Conservation (phyloP, 441 rosid species). For the Eugenia klotzschiana region DNA sequence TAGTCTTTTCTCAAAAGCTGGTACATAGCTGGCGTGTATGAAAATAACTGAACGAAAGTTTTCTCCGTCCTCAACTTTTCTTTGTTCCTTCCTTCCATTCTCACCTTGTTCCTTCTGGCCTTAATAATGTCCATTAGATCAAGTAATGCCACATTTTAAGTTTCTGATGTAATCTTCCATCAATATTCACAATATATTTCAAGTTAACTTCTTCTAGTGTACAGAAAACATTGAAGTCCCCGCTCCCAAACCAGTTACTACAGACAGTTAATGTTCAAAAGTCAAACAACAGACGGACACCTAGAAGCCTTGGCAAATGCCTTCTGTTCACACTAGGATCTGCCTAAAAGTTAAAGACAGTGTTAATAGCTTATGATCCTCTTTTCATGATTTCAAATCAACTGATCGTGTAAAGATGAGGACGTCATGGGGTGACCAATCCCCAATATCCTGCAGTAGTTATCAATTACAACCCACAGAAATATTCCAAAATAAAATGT, state of each 20-base stretch:
- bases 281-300: not conserved
- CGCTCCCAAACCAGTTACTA: not conserved
- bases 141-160: not conserved
- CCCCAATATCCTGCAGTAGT: not conserved
- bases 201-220: not conserved
- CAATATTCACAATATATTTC: not conserved
- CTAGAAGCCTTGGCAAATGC: not conserved
- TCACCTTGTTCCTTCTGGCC: not conserved
- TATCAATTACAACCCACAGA: not conserved
- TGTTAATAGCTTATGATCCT: not conserved
- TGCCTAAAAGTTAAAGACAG: not conserved
- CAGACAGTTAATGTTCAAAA: not conserved
- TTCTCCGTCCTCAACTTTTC: not conserved
- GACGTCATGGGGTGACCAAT: not conserved
- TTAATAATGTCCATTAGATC: not conserved
- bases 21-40: not conserved
- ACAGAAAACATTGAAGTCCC: not conserved
- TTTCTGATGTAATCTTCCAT: not conserved
- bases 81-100: not conserved
- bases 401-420: not conserved
- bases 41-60: not conserved
- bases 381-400: not conserved
- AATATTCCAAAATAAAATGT: not conserved
- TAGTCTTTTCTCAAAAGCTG: not conserved
- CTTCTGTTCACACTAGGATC: not conserved